Evolutionary conservation across 2,329 filamentous ascomycete species (phyloP).

Genomic region (Hymenoscyphus linearis): DNA sequence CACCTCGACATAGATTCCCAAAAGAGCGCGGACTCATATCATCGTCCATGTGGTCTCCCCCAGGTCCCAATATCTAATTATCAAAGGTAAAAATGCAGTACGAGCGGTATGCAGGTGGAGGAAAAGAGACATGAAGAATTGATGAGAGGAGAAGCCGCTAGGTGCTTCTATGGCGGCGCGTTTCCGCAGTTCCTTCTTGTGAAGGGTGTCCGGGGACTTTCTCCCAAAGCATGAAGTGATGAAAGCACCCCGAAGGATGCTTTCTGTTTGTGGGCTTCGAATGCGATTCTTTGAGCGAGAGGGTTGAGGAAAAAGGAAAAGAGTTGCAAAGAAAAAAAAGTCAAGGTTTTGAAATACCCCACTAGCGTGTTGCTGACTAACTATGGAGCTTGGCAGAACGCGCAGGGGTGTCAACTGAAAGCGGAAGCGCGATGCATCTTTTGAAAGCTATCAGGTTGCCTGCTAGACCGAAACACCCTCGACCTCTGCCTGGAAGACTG

Average conservation of each 20-base stretch:
- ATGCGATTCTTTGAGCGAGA: slow-evolving; percentile 99
- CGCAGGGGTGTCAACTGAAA: slow-evolving; percentile 9
- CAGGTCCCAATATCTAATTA: slow-evolving; percentile 24
- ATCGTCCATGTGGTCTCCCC: slow-evolving; percentile 63
- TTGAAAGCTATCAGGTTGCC: not conserved
- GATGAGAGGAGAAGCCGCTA: slow-evolving; percentile 71
- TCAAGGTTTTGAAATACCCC: not conserved
- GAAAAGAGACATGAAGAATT: slow-evolving; percentile 43
- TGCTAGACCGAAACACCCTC: not conserved
- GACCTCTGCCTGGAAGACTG: not conserved
- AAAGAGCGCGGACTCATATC: slow-evolving; percentile 75
- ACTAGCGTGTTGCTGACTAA: slow-evolving; percentile 2
- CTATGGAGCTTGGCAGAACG: not conserved
- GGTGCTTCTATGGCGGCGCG: slow-evolving; percentile 99
- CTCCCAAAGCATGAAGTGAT: slow-evolving; percentile 79
- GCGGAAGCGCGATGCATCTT: not conserved
- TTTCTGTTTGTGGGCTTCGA: slow-evolving; percentile 96
- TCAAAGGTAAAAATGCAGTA: slow-evolving; percentile 29
- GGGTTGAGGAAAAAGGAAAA: slow-evolving; percentile 50
- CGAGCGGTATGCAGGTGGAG: slow-evolving; percentile 34
- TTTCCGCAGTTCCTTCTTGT: slow-evolving; percentile 69
- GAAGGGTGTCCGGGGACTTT: slow-evolving; percentile 98
- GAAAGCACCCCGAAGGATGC: slow-evolving; percentile 36
- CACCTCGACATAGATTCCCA: slow-evolving; percentile 31
- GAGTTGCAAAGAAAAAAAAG: slow-evolving; percentile 7